These are phyloP conservation scores for Cymbopogon flexuosus DNA, from an alignment of 202 grass and related monocot species.

Conservation along the genomic window DNA sequence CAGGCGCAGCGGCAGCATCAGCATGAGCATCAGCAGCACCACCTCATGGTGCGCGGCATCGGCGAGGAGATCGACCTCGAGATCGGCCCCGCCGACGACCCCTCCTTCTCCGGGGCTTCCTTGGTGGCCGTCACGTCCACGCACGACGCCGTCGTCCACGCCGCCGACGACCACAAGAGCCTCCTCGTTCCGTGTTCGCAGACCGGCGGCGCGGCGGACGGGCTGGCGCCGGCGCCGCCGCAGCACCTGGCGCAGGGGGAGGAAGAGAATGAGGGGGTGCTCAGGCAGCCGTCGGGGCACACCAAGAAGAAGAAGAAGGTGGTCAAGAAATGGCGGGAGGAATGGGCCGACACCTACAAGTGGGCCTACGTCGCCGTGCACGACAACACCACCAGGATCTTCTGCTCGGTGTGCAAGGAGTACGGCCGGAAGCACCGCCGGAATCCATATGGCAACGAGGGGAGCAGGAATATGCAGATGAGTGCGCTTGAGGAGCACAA, in stretches of 20 bases:
- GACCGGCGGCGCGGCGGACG: constrained; percentile 16
- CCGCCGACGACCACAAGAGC: constrained; percentile 68
- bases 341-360: constrained; percentile 95
- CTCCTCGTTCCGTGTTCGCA: constrained; percentile 61
- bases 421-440: constrained; percentile 90
- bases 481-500: constrained; percentile 98
- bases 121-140: constrained; percentile 52
- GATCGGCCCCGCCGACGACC: constrained; percentile 75
- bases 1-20: constrained; percentile 80
- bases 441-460: constrained; percentile 97
- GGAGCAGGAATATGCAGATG: constrained; percentile 99
- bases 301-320: constrained; percentile 97
- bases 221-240: neutral
- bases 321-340: constrained; percentile 95
- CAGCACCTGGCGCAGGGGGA: constrained; percentile 22
- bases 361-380: constrained; percentile 88
- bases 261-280: constrained; percentile 45
- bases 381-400: constrained; percentile 79
- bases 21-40: constrained; percentile 85
- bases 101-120: constrained; percentile 56
- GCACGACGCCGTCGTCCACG: constrained; percentile 41
- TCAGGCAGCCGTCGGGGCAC: constrained; percentile 38
- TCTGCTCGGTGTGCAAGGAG: constrained; percentile 95
- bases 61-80: constrained; percentile 96
- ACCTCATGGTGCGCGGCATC: constrained; percentile 75